A percentile compares a stretch with the other conserved stretches of the same genome.
Conservation (phyloP, 2,329 filamentous ascomycete genomes). For the Cytospora piceicola region DNA sequence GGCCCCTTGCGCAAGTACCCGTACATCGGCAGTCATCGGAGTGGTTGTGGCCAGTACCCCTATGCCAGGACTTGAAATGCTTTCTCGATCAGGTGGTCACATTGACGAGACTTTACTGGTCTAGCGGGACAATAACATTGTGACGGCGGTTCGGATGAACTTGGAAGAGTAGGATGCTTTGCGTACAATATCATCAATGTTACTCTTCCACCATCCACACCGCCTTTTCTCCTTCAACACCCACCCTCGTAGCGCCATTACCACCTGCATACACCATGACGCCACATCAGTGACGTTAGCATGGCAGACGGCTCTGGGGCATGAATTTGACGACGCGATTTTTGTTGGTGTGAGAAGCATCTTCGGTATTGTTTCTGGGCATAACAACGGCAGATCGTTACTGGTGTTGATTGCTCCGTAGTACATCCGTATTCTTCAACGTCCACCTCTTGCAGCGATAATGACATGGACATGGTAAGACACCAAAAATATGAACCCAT, state of each 20-base stretch:
- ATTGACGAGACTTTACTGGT: neutral
- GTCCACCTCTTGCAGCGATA: neutral
- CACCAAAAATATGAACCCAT: neutral
- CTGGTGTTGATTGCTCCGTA: neutral
- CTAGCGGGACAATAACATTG: neutral
- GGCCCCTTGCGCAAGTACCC: neutral
- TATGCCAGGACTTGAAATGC: neutral
- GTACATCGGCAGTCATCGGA: neutral
- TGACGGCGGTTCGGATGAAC: neutral
- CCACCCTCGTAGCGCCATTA: neutral
- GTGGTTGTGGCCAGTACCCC: neutral
- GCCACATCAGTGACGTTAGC: slow-evolving; percentile 19
- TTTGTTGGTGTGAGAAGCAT: neutral
- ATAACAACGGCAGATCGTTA: neutral
- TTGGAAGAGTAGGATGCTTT: slow-evolving; percentile 5
- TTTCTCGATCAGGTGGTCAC: neutral
- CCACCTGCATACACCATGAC: neutral
- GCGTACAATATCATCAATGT: slow-evolving; percentile 17
- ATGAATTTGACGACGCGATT: slow-evolving; percentile 1
- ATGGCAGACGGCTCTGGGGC: neutral
- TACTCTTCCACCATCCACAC: slow-evolving; percentile 17
- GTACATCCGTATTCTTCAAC: neutral
- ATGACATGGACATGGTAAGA: neutral
- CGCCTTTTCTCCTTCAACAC: slow-evolving; percentile 14
- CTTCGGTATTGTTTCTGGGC: neutral